These are phyloP conservation scores for Claviceps digitariae DNA, from an alignment of 2,329 filamentous ascomycete genomes.

Conservation along the genomic window DNA sequence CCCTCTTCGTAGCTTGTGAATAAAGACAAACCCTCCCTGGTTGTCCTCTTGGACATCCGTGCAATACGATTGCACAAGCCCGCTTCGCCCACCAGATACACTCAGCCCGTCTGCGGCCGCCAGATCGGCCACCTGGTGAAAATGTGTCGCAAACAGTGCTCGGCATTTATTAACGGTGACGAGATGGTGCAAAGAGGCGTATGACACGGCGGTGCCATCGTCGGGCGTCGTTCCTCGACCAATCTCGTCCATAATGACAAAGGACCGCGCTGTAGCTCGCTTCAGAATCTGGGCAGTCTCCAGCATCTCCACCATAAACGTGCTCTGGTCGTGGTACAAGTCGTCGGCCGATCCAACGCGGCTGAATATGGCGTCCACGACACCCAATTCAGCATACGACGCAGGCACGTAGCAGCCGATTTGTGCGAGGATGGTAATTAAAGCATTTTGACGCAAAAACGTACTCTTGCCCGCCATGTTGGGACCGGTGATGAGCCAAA, in stretches of 20 bases:
- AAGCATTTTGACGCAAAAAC: conserved; percentile 86
- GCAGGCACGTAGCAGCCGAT: conserved; percentile 88
- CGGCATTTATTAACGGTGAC: conserved; percentile 65
- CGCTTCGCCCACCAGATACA: conserved; percentile 15
- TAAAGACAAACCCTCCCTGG: conserved; percentile 63
- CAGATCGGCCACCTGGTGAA: conserved; percentile 73
- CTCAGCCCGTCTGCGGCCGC: conserved; percentile 39
- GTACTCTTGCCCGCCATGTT: conserved; percentile 99
- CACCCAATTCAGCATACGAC: conserved; percentile 67
- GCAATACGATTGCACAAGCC: conserved; percentile 60
- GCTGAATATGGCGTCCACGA: conserved; percentile 94
- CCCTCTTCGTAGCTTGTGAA: conserved; percentile 68
- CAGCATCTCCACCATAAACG: conserved; percentile 99
- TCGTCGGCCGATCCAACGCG: conserved; percentile 91
- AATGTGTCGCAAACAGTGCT: conserved; percentile 88
- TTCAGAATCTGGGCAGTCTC: conserved; percentile 87
- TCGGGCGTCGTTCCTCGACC: conserved; percentile 87
- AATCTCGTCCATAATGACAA: conserved; percentile 98
- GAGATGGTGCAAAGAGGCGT: conserved; percentile 75
- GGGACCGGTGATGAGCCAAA: conserved; percentile 65
- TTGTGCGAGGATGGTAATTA: conserved; percentile 89
- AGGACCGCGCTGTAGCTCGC: conserved; percentile 67
- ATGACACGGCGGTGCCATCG: conserved; percentile 82
- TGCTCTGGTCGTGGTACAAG: conserved; percentile 86
- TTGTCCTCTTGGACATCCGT: conserved; percentile 74